Base-by-base conservation (phyloP, 768 basidiomycete species). In the Hydnomerulius pinastri region DNA sequence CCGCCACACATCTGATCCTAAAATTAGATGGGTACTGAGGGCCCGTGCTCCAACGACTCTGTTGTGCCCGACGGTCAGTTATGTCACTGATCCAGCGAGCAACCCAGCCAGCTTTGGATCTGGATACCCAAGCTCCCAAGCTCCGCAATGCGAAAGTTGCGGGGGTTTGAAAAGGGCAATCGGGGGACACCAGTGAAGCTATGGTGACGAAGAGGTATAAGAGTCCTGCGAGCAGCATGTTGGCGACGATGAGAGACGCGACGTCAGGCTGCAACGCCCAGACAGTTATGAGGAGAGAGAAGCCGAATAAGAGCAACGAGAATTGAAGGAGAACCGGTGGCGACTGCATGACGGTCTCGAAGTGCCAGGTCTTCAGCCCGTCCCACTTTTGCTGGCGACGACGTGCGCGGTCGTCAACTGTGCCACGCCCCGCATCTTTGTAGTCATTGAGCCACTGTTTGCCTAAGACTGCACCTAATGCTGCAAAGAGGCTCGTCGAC, bases 121-220 rank as follows among this genome's bases (percentile, higher is more conserved):
- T 15, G n/a, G 20, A 21, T 18, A 37, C 4, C 10, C 20, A 18
- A 8, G 10, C n/a, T 17, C 36, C 20, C 4, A 17, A 6, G 4
- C 36, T 13, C 36, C 51, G 32, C 6, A 58, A 20, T 15, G 52
- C n/a, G 8, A 33, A 13, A 24, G 56, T 53, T 2, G 51, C 27
- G 9, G 57, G 56, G 8, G 56, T 57, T 23, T 57, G 55, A 30
- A 58, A 58, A 12, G 57, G 58, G 37, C 58, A 59, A n/a, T 42
- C 30, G 2, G 49, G 30, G 30, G 40, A 49, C 20, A 40, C 13
- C 28, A 52, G 44, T 13, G 57, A 49, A 11, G 42, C 43, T 32
- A 54, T 37, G 29, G 55, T 58, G 43, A 43, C 53, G 42, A 50
- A 37, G 12, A 45, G 29, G 15, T 55, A 59, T 20, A 59, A 30